These are phyloP conservation scores for Aristolochia fimbriata DNA, from an alignment of 164 flowering plant species.

Conservation along the genomic window DNA sequence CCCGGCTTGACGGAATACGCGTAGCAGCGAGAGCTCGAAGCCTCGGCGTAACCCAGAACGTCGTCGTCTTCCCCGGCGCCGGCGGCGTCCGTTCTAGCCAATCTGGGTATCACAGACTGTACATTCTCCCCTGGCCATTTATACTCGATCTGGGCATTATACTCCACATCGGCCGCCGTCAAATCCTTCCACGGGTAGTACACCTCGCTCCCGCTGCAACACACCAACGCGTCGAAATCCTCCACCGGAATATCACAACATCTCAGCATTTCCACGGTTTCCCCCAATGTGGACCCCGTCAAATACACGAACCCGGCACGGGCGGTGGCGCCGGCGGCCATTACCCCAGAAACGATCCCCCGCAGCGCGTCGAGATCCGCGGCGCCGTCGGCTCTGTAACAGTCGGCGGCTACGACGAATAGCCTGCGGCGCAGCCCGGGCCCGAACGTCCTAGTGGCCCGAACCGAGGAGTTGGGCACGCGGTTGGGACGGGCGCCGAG, in stretches of 20 bases:
- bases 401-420: constrained; percentile 53
- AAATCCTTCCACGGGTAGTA: constrained; percentile 58
- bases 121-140: constrained; percentile 72
- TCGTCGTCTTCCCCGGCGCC: constrained; percentile 27
- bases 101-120: constrained; percentile 37
- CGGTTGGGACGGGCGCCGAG: constrained; percentile 14
- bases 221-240: constrained; percentile 60
- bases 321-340: constrained; percentile 25
- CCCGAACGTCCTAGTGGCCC: neutral
- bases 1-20: constrained; percentile 49
- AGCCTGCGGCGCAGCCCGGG: constrained; percentile 61
- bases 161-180: constrained; percentile 47
- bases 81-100: constrained; percentile 39
- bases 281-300: constrained; percentile 50
- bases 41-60: constrained; percentile 21
- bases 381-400: constrained; percentile 31
- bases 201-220: constrained; percentile 69
- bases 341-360: constrained; percentile 26
- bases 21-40: constrained; percentile 40
- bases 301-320: constrained; percentile 41
- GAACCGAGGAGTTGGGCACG: constrained; percentile 12
- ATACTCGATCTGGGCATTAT: constrained; percentile 57
- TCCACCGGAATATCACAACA: constrained; percentile 30
- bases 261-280: constrained; percentile 36
- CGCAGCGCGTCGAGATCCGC: constrained; percentile 19